Base-by-base conservation (phyloP, 1,284 basidiomycete species). In the Marasmius oreades region DNA sequence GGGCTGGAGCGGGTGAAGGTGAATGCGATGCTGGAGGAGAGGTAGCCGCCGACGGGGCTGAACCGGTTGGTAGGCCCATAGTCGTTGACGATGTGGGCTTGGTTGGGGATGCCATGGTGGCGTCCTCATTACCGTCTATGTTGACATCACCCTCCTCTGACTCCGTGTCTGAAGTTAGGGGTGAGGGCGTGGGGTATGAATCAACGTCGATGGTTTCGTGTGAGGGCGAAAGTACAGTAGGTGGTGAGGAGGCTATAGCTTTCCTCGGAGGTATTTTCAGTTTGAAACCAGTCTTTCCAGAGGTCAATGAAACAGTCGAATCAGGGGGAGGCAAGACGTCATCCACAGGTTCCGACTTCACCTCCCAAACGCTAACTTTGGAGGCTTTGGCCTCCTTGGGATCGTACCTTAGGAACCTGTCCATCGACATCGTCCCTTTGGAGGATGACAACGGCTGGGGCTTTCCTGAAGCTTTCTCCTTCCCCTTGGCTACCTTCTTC, bases 391-490 rank as follows among this genome's bases (percentile, higher is more conserved):
- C 56, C 52, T 31, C 28, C 28, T 31, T 31, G 5, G 28, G 10
- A 14, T 50, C 47, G 16, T 8, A 28, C 28, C 33, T 50, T 5
- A 50, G 28, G 28, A 50, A 50, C 10, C 47, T 28, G 33, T 50
- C 31, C 47, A 50, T 50, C 26, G 47, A 50, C 24, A 14, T 10
- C n/a, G 47, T 18, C n/a, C 23, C 24, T 12, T 18, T 31, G 18
- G 47, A 12, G 20, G 44, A 20, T 45, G 20, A 31, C 6, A 26
- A 50, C 23, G 47, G 33, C 5, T 64, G 79, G 26, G 64, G 60
- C 51, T 60, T 63, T 14, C 53, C 45, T 57, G 67, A 43, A n/a
- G 63, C 62, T 56, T 66, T 67, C 63, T 67, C 70, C 63, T 65
- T 68, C 45, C 58, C 62, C 55, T 59, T 57, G 12, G 59, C 58